Percentiles rank a stretch among this genome's conserved stretches.
phyloP scores from a whole-genome alignment of 352 stramenopile genomes.

The Pythium aristosporum region DNA sequence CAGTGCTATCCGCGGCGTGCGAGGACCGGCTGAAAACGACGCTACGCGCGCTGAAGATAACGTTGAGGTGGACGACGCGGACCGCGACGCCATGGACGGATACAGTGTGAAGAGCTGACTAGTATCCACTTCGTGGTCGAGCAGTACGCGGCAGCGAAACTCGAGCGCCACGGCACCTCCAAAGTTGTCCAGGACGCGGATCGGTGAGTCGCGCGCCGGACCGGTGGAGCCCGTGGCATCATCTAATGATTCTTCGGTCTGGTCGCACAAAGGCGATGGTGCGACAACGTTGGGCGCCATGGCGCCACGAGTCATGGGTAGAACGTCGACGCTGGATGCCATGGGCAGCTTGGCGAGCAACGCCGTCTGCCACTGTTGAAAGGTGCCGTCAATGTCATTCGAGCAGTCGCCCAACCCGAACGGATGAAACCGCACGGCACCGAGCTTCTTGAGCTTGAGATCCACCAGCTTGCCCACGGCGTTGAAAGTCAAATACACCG shows the following conservation, averaged over 20 bases:
- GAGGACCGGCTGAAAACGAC: background rate
- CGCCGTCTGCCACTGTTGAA: conserved; percentile 83
- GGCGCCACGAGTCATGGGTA: background rate
- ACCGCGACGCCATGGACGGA: background rate
- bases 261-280: background rate
- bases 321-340: no score
- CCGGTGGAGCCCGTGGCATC: background rate
- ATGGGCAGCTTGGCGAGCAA: conserved; percentile 31
- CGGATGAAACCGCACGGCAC: conserved; percentile 61
- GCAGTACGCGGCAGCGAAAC: conserved; percentile 11
- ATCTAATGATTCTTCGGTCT: background rate
- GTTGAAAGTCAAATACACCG: conserved; percentile 95
- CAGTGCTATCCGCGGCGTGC: conserved; percentile 20
- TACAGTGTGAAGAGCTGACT: conserved; percentile 6
- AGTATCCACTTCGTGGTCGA: background rate
- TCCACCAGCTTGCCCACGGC: conserved; percentile 92
- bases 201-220: background rate
- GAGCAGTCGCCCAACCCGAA: conserved; percentile 92
- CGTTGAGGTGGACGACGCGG: no score
- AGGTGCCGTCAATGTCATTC: conserved; percentile 65
- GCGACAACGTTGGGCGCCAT: background rate
- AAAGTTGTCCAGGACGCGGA: conserved; percentile 12
- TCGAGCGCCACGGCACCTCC: conserved; percentile 7
- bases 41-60: background rate
- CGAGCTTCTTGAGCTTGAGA: conserved; percentile 71